Conservation (phyloP, 192 early-diverging fungal genomes). For the Mortierella claussenii region DNA sequence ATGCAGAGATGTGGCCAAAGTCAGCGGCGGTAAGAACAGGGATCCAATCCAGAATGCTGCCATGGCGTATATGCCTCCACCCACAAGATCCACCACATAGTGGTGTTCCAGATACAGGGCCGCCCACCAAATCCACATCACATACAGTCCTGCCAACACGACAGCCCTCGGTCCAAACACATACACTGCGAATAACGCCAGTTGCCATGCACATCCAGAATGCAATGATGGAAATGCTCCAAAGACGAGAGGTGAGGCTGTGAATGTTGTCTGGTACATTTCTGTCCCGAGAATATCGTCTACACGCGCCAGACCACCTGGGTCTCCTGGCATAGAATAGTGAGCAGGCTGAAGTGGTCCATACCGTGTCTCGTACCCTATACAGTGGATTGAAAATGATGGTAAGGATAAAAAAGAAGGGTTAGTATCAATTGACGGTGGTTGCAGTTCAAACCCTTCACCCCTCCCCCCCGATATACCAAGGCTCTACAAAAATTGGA, state of each 20-base stretch:
- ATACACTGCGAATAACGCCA: constrained; percentile 64
- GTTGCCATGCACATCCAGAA: constrained; percentile 70
- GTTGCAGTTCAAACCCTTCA: not conserved
- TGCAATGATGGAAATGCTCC: constrained; percentile 79
- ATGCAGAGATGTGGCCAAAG: too few species aligned
- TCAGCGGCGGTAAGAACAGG: constrained; percentile 49
- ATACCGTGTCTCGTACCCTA: constrained; percentile 73
- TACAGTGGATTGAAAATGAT: not conserved
- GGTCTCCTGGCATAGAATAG: constrained; percentile 71
- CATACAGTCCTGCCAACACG: constrained; percentile 57
- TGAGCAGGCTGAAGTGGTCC: constrained; percentile 63
- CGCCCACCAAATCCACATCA: constrained; percentile 79
- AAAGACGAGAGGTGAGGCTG: constrained; percentile 73
- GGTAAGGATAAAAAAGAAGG: not conserved
- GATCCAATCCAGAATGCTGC: constrained; percentile 61
- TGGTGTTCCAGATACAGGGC: constrained; percentile 80
- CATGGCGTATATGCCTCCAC: constrained; percentile 67
- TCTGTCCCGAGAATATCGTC: constrained; percentile 69
- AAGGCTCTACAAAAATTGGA: not conserved
- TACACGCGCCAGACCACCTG: constrained; percentile 71
- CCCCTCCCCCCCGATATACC: too few species aligned
- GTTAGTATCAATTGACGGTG: not conserved
- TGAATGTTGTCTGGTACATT: constrained; percentile 68
- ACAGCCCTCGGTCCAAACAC: constrained; percentile 48
- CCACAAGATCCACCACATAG: constrained; percentile 75